Base-by-base conservation (phyloP, 495 filamentous ascomycete species). In the Talaromyces trachyspermus region DNA sequence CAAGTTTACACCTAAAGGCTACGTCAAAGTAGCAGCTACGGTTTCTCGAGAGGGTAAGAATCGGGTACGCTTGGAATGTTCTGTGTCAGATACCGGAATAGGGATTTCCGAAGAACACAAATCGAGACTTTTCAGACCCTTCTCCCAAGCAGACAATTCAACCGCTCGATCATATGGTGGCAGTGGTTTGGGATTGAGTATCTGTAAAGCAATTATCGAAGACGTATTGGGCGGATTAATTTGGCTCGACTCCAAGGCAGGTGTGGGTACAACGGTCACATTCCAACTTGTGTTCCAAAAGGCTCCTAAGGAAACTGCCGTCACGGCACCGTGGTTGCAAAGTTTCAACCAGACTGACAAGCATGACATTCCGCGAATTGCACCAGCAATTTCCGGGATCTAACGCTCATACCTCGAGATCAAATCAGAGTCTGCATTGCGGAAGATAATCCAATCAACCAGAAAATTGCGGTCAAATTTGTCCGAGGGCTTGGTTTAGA, bases 121-220 rank as follows among this genome's bases (percentile, higher is more conserved):
- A 27, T 75, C 80, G 39, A 88, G 89, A 50, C 79, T 95, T 1
- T 95, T 95, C 78, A 78, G 82, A 40, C 89, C 89, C 0, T 95
- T 95, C 62, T 88, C 85, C 46, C 89, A 95, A 62, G 88, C 88
- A 2, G 89, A 95, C 64, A 82, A 78, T 38, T 89, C 85, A 39
- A 92, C 88, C 1, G 87, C 89, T 37, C 70, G 89, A 27, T 90
- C 86, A 49, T 95, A 92, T 51, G 89, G 89, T 42, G 89, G 89
- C 30, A 94, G 87, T 59, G 89, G 89, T 17, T 81, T 95, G 6
- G 89, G 89, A 2, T 69, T 95, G 35, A 89, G 85, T 56, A 95
- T 95, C 52, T 95, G 89, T 76, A 95, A 95, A 62, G 89, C 91
- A 1, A 80, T 95, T 42, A 89, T 95, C 49, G 86, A 94, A 65